These are phyloP conservation scores for Peniophora sp. DNA, from an alignment of 1,284 basidiomycete genomes.

Conservation along the genomic window DNA sequence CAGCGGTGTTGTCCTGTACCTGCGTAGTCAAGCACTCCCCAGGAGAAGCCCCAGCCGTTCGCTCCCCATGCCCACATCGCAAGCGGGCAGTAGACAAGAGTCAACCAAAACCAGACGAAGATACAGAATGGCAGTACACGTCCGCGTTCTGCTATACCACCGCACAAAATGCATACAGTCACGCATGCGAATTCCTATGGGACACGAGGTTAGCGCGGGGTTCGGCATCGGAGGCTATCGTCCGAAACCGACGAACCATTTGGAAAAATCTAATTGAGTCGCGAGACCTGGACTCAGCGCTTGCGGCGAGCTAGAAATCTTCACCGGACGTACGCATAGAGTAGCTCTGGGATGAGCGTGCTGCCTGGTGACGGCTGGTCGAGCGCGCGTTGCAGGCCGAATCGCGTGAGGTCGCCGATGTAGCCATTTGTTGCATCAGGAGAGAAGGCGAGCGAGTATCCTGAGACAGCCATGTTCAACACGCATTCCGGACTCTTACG, in stretches of 20 bases:
- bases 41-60: conserved; percentile 84
- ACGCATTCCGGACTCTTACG: neutral
- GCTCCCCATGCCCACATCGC: conserved; percentile 73
- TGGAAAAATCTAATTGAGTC: too few species aligned
- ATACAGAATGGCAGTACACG: conserved; percentile 84
- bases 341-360: conserved; percentile 59
- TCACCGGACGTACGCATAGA: conserved; percentile 73
- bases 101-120: conserved; percentile 83
- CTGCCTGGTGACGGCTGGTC: conserved; percentile 72
- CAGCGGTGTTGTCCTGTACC: conserved; percentile 29
- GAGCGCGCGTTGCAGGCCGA: conserved; percentile 68
- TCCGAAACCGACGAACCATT: too few species aligned
- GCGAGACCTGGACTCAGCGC: too few species aligned
- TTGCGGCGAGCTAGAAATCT: too few species aligned
- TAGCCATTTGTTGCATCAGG: conserved; percentile 68
- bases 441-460: conserved; percentile 76
- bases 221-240: neutral
- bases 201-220: neutral
- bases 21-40: conserved; percentile 86
- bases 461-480: neutral
- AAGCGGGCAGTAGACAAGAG: conserved; percentile 77
- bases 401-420: conserved; percentile 72
- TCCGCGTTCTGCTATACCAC: conserved; percentile 84
- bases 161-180: conserved; percentile 69
- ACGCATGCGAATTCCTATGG: conserved; percentile 69